A percentile compares a stretch with the other conserved stretches of the same genome.
phyloP scores from a whole-genome alignment of 768 basidiomycete species.

The Tricholoma flavovirens region DNA sequence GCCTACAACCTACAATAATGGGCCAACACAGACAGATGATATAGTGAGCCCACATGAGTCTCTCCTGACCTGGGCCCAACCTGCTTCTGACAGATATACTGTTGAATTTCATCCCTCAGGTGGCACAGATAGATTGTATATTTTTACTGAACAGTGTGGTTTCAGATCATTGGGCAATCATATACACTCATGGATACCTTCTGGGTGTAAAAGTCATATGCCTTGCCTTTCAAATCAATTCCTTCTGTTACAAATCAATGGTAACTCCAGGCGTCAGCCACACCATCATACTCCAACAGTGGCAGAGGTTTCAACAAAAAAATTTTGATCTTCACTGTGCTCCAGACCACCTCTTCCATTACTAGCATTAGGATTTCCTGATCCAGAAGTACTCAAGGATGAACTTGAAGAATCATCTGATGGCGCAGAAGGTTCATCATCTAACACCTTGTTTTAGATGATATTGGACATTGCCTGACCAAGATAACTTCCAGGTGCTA shows the following conservation, averaged over 20 bases:
- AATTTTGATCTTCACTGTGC: not conserved
- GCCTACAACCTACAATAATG: too few relatives aligned
- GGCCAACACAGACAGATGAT: too few relatives aligned
- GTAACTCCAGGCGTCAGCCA: not conserved
- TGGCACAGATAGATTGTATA: too few relatives aligned
- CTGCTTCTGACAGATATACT: too few relatives aligned
- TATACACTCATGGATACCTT: conserved; percentile 17
- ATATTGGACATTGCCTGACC: not conserved
- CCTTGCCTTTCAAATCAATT: conserved; percentile 7
- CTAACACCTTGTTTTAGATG: too few relatives aligned
- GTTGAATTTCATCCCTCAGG: too few relatives aligned
- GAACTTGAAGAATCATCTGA: not conserved
- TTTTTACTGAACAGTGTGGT: too few relatives aligned
- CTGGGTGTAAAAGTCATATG: conserved; percentile 7
- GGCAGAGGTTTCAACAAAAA: not conserved
- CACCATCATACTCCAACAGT: not conserved
- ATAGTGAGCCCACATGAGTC: too few relatives aligned
- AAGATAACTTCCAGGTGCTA: not conserved
- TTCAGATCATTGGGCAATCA: too few relatives aligned
- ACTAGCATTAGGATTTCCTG: not conserved
- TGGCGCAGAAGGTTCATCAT: not conserved
- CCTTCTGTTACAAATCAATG: conserved; percentile 3
- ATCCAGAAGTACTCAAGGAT: not conserved
- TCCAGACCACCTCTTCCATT: too few relatives aligned
- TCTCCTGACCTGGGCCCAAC: too few relatives aligned